Evolutionary conservation across 371 early-diverging fungal species (phyloP).

Genomic region (Smittium mucronatum): DNA sequence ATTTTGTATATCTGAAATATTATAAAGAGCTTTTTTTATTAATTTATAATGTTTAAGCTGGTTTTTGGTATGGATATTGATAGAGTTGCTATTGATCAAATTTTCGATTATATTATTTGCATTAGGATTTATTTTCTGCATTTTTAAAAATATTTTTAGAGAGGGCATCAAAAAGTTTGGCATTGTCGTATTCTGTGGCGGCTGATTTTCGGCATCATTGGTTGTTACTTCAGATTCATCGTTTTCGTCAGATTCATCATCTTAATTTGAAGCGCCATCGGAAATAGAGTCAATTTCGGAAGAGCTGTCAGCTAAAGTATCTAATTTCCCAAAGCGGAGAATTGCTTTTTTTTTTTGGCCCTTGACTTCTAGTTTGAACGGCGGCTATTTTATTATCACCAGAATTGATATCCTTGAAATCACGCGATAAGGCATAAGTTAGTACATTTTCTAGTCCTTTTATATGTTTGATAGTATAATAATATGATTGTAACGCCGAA

Average conservation of each 20-base stretch:
- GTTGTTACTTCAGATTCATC: not conserved
- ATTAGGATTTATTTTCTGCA: not conserved
- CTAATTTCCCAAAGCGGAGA: not conserved
- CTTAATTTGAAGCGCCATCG: not conserved
- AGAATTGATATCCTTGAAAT: conserved; percentile 5
- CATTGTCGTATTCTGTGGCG: not conserved
- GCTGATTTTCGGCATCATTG: not conserved
- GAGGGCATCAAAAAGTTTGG: conserved; percentile 1
- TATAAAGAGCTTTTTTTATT: not conserved
- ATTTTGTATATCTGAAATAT: not conserved
- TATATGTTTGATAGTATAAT: not conserved
- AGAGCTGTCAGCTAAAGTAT: conserved; percentile 1
- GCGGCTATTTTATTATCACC: not conserved
- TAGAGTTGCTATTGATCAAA: not conserved
- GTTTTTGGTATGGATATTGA: not conserved
- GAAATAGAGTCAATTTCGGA: conserved; percentile 1
- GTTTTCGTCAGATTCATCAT: not conserved
- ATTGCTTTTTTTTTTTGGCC: not conserved
- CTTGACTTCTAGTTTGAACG: not conserved
- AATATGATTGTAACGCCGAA: not conserved
- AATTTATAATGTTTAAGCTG: not conserved
- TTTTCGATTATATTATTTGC: not conserved
- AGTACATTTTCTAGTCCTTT: conserved; percentile 4
- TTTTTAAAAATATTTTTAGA: not conserved
- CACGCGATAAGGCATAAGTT: conserved; percentile 4